Evolutionary conservation across 1,284 basidiomycete genomes (phyloP).

Genomic region (Schizopora paradoxa): DNA sequence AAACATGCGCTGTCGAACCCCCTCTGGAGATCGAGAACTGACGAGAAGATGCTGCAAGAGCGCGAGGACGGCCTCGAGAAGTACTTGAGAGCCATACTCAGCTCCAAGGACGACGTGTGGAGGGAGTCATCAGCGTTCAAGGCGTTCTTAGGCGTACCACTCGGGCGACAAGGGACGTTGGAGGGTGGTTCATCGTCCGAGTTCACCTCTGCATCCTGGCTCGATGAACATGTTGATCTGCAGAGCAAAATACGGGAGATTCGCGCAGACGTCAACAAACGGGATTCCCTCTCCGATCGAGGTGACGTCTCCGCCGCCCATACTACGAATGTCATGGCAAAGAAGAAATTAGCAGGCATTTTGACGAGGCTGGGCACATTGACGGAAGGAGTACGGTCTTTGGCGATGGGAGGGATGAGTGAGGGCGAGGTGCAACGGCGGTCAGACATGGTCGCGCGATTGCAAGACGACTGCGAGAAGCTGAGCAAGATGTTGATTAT

Average conservation of each 20-base stretch:
- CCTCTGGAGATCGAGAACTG: constrained; percentile 34
- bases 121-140: constrained; percentile 74
- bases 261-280: constrained; percentile 79
- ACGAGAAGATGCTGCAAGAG: constrained; percentile 59
- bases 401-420: constrained; percentile 65
- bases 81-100: constrained; percentile 85
- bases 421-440: constrained; percentile 81
- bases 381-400: constrained; percentile 61
- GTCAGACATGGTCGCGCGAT: constrained; percentile 74
- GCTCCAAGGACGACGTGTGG: constrained; percentile 79
- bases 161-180: constrained; percentile 43
- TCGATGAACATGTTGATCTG: constrained; percentile 77
- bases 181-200: constrained; percentile 31
- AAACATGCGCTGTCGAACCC: constrained; percentile 73
- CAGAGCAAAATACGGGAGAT: constrained; percentile 73
- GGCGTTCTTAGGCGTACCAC: constrained; percentile 82
- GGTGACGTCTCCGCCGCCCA: constrained; percentile 75
- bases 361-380: constrained; percentile 65
- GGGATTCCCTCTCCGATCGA: constrained; percentile 74
- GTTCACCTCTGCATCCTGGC: constrained; percentile 76
- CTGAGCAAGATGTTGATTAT: constrained; percentile 73
- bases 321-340: constrained; percentile 75
- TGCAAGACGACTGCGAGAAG: constrained; percentile 85
- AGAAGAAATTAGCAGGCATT: constrained; percentile 74
- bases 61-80: constrained; percentile 70